Evolutionary conservation across 805 yeast species (phyloP).

Genomic region (Kazachstania martiniae): DNA sequence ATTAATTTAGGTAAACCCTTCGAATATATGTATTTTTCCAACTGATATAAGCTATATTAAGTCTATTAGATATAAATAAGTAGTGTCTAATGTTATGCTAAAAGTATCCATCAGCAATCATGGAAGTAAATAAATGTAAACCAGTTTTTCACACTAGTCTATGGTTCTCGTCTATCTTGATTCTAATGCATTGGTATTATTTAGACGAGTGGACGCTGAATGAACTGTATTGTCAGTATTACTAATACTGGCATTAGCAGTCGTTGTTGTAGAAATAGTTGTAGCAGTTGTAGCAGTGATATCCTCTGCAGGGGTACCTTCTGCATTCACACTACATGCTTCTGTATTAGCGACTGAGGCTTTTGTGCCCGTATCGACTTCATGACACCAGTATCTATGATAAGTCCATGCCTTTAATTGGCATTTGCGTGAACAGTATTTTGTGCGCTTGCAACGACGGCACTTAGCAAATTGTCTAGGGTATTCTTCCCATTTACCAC

Average conservation of each 20-base stretch:
- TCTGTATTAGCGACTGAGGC: conserved; percentile 11
- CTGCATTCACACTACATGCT: conserved; percentile 5
- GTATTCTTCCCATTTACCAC: conserved; percentile 88
- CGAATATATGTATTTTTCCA: too few relatives aligned
- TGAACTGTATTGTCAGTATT: background rate
- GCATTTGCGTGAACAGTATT: conserved; percentile 87
- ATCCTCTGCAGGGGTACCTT: background rate
- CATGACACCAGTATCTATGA: conserved; percentile 90
- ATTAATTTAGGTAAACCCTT: too few relatives aligned
- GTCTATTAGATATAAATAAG: too few relatives aligned
- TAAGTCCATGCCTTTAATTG: conserved; percentile 87
- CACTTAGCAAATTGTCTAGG: conserved; percentile 94
- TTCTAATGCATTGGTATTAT: too few relatives aligned
- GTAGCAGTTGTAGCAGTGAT: background rate
- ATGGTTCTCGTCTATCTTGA: too few relatives aligned
- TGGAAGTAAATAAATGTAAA: too few relatives aligned
- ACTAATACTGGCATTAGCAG: background rate
- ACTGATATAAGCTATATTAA: too few relatives aligned
- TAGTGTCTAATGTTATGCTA: too few relatives aligned
- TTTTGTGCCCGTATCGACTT: conserved; percentile 26
- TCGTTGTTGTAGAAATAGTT: background rate
- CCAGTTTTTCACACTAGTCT: too few relatives aligned
- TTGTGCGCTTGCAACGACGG: conserved; percentile 85
- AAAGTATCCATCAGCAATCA: too few relatives aligned
- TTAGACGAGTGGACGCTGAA: too few relatives aligned